Base-by-base conservation (phyloP, 306 rosid species). In the Morella rubra region DNA sequence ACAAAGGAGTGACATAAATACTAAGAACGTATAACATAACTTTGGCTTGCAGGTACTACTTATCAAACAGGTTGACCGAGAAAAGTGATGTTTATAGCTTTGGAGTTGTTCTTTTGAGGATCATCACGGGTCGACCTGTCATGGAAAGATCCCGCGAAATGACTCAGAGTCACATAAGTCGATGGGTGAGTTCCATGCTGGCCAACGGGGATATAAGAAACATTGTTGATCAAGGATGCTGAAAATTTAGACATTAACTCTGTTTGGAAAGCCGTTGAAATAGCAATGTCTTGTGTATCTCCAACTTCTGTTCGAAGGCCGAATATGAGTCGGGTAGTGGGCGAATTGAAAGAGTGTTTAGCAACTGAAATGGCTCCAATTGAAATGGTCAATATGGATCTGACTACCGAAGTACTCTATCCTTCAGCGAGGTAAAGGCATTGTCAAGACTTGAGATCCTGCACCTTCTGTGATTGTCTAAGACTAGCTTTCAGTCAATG, bases 261-360 rank as follows among this genome's bases (percentile, higher is more conserved):
- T 14, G 81, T 72, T 1, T 78, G 85, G 81, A 80, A 76, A 73
- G 37, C 12, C 40, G 65, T 73, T 6, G 85, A 83, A 50, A 81
- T 78, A 47, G 87, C 78, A 10, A 46, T 74, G 77, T 66, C 75
- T 0, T 83, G 86, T 75, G 61, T 19, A 71, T 22, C 40, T 12
- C n/a, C 55, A 44, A 6, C 1, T 49, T 68, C 71, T 20, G 18
- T 18, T 24, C 74, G 82, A 59, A 85, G 85, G 24, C 83, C 81
- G n/a, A 81, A 86, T 71, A 81, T 83, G 14, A 77, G 80, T n/a
- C 47, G 62, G 15, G 67, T 83, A 40, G 47, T 82, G 42, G 20
- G 3, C 20, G 83, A 75, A 37, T 61, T 86, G 5, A 83, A 80
- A 15, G 80, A 78, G 4, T 81, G 79, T 55, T 55, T 86, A 41